A percentile compares a stretch with the other conserved stretches of the same genome.
Conservation (phyloP, 352 stramenopile genomes). For the Phytophthora pseudosyringae region DNA sequence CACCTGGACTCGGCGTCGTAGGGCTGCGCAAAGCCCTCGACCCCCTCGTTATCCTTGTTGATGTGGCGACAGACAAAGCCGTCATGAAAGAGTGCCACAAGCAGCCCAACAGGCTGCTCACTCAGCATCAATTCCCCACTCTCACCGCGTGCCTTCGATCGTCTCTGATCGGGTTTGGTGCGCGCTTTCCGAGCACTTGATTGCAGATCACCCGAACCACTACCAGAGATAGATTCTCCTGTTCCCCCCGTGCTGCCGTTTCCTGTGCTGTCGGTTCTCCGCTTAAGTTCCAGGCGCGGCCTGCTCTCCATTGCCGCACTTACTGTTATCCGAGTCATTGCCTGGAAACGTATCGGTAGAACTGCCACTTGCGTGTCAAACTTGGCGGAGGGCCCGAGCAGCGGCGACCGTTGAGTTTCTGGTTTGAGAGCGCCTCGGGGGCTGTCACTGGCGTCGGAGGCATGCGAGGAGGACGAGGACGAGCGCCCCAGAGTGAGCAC, state of each 20-base stretch:
- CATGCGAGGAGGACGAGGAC: constrained; percentile 5
- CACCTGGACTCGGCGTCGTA: constrained; percentile 76
- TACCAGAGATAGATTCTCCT: neutral
- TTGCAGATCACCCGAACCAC: neutral
- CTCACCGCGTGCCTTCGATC: neutral
- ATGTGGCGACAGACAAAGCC: constrained; percentile 74
- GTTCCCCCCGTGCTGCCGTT: neutral
- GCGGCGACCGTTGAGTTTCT: constrained; percentile 5
- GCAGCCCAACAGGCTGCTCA: constrained; percentile 32
- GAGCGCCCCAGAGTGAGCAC: constrained; percentile 4
- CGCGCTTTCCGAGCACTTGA: constrained; percentile 2
- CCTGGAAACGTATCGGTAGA: constrained; percentile 28
- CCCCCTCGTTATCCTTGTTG: constrained; percentile 52
- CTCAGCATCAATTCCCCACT: neutral
- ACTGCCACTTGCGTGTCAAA: constrained; percentile 37
- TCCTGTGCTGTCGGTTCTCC: neutral
- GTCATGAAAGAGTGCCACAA: constrained; percentile 69
- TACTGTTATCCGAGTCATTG: constrained; percentile 27
- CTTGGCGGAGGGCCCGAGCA: constrained; percentile 11
- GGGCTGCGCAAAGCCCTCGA: constrained; percentile 75
- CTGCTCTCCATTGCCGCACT: neutral
- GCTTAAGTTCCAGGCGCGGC: neutral
- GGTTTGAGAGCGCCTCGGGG: constrained; percentile 4
- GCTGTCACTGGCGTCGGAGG: constrained; percentile 1
- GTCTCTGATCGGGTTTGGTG: constrained; percentile 8